phyloP scores from a whole-genome alignment of 768 basidiomycete genomes.

The Psilocybe cyanescens region DNA sequence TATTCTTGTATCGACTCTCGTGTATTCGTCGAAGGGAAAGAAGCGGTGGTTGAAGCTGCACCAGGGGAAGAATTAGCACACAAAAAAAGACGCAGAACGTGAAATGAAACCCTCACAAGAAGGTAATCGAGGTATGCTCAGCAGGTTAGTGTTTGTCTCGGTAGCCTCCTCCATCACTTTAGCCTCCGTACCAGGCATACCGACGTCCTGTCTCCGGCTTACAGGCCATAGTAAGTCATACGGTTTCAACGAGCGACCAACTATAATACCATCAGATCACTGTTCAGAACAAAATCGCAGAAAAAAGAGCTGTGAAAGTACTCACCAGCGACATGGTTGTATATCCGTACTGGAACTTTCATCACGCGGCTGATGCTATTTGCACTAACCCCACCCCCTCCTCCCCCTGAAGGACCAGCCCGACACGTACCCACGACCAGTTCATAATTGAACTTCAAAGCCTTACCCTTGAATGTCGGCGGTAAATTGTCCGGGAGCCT shows the following conservation, averaged over 20 bases:
- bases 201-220: constrained; percentile 37
- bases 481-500: constrained; percentile 80
- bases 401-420: constrained; percentile 39
- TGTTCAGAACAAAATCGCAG: not conserved
- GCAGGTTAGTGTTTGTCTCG: constrained; percentile 17
- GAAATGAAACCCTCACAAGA: constrained; percentile 25
- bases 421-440: constrained; percentile 89
- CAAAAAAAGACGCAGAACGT: not conserved
- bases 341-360: constrained; percentile 90
- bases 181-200: constrained; percentile 37
- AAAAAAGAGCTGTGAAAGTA: constrained; percentile 8
- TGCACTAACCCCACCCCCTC: constrained; percentile 36
- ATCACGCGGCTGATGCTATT: constrained; percentile 75
- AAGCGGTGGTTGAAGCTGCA: constrained; percentile 10
- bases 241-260: constrained; percentile 57
- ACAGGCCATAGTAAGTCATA: constrained; percentile 91
- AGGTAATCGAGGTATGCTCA: constrained; percentile 22
- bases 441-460: constrained; percentile 87
- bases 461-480: constrained; percentile 87
- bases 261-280: constrained; percentile 29
- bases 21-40: constrained; percentile 25
- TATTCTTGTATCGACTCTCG: constrained; percentile 56
- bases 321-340: constrained; percentile 84
- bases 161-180: constrained; percentile 39
- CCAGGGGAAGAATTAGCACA: not conserved